Conservation (phyloP, 2,329 filamentous ascomycete genomes). For the Colletotrichum siamense region DNA sequence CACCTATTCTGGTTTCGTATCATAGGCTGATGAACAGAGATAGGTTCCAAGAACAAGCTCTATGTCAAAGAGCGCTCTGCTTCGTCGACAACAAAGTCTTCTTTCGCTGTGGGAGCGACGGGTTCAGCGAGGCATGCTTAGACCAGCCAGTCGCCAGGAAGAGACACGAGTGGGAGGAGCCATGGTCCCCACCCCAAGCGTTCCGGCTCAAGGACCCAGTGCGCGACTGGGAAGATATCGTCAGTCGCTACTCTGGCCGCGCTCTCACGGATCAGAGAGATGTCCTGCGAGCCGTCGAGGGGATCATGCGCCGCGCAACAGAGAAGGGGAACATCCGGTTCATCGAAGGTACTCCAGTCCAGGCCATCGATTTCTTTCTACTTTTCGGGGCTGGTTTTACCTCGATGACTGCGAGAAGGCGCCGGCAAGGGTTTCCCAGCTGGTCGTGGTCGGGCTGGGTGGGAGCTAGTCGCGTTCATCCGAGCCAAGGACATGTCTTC, state of each 20-base stretch:
- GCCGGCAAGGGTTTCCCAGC: neutral
- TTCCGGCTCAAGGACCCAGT: neutral
- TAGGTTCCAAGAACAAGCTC: neutral
- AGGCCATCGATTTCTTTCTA: neutral
- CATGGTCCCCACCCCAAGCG: neutral
- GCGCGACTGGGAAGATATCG: neutral
- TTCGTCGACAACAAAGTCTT: neutral
- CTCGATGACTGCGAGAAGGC: neutral
- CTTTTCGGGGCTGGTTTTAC: neutral
- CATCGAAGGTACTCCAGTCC: neutral
- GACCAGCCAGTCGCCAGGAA: neutral
- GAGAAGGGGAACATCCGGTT: neutral
- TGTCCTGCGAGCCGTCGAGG: neutral
- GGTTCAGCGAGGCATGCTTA: neutral
- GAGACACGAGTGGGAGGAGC: neutral
- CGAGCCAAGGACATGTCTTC: neutral
- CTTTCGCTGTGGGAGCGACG: neutral
- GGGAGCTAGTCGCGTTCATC: neutral
- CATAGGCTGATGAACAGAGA: neutral
- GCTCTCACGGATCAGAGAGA: neutral
- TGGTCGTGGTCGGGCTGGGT: neutral
- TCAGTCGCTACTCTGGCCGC: neutral
- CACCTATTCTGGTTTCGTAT: fast-evolving
- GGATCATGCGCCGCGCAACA: neutral
- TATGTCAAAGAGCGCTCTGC: neutral